Base-by-base conservation (phyloP, 2,329 filamentous ascomycete genomes). In the Ustulina deusta region DNA sequence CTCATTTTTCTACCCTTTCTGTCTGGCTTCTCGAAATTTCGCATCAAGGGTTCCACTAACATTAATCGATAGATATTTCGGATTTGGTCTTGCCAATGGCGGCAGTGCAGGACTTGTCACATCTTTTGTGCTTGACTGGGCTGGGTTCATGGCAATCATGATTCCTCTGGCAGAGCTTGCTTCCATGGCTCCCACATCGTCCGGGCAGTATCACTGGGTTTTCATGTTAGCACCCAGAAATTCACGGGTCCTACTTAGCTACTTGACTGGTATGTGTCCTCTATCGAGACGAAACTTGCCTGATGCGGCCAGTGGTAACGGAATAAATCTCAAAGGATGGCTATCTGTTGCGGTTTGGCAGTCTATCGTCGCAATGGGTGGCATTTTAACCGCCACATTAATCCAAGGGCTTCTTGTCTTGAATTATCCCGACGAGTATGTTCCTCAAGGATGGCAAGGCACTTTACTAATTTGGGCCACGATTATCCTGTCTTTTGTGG, bases 11-110 rank as follows among this genome's bases (percentile, higher is more conserved):
- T 20, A 10, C 20, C 42, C 4, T 15, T 46, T 46, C 42, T 46
- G 6, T 22, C 42, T 40, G 5, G 36, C n/a, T n/a, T n/a, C n/a
- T n/a, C n/a, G n/a, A n/a, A n/a, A n/a, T n/a, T n/a, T n/a, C n/a
- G n/a, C n/a, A n/a, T n/a, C n/a, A n/a, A n/a, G n/a, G n/a, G n/a
- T n/a, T n/a, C n/a, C n/a, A n/a, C n/a, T n/a, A n/a, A n/a, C n/a
- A n/a, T n/a, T n/a, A n/a, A n/a, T n/a, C n/a, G n/a, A n/a, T n/a
- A 46, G 42, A 20, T 46, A 46, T 20, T 46, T 46, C 42, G 42
- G 42, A 20, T 46, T 22, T 46, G 42, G 42, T 3, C 42, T 46
- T 15, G 42, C 42, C 4, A 46, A 46, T 46, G 42, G 42, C 17
- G 42, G 42, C n/a, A 46, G 42, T 17, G 20, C 42, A 22, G 42